These are phyloP conservation scores for Populus deltoides DNA, from an alignment of 345 rosid species.

Conservation along the genomic window DNA sequence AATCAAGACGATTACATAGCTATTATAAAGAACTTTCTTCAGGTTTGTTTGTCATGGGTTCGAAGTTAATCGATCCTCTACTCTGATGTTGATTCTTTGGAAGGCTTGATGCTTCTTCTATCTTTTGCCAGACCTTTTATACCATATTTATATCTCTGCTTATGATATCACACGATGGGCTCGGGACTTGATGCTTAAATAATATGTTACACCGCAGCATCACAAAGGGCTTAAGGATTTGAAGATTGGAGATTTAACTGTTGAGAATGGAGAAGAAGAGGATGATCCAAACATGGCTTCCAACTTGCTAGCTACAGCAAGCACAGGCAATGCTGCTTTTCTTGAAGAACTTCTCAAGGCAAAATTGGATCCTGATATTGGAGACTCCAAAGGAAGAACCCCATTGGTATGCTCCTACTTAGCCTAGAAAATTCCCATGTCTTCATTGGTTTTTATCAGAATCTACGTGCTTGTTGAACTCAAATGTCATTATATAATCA, in stretches of 20 bases:
- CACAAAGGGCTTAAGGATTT: conserved; percentile 52
- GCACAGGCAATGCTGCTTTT: conserved; percentile 74
- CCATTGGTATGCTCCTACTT: conserved; percentile 50
- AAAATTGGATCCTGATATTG: conserved; percentile 66
- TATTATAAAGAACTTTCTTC: conserved; percentile 72
- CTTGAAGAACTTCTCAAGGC: conserved; percentile 81
- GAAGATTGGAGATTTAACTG: conserved; percentile 40
- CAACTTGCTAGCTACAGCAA: conserved; percentile 51
- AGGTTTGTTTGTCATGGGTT: conserved; percentile 28
- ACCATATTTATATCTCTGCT: not conserved
- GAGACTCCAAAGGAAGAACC: conserved; percentile 67
- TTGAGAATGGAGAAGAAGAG: conserved; percentile 46
- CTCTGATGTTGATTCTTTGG: not conserved
- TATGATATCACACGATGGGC: no score
- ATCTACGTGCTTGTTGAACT: no score
- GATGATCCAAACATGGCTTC: conserved; percentile 41
- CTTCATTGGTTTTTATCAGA: no score
- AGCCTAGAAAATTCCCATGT: not conserved
- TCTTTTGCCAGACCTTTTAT: no score
- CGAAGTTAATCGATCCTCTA: not conserved
- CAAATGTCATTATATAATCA: no score
- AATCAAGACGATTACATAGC: conserved; percentile 63
- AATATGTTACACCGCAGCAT: conserved; percentile 42
- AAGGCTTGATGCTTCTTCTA: no score
- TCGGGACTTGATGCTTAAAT: not conserved